phyloP scores from a whole-genome alignment of 495 filamentous ascomycete genomes.

The Entonaema liquescens region DNA sequence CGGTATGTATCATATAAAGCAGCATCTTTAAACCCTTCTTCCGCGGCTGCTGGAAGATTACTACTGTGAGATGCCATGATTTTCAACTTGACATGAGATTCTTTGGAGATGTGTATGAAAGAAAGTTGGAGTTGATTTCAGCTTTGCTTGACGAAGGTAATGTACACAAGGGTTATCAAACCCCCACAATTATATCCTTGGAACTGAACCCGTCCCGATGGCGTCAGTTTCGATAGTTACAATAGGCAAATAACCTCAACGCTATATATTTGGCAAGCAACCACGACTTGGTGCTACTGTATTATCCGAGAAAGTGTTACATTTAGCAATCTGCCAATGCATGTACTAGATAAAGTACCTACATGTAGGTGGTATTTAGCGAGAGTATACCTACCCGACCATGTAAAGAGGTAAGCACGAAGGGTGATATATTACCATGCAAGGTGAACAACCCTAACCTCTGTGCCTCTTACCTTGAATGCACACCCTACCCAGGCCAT shows the following conservation, averaged over 20 bases:
- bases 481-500: background rate
- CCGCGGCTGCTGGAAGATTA: constrained; percentile 42
- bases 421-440: background rate
- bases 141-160: background rate
- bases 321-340: background rate
- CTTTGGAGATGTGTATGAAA: background rate
- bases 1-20: constrained; percentile 67
- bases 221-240: constrained; percentile 24
- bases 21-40: constrained; percentile 65
- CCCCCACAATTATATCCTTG: constrained; percentile 14
- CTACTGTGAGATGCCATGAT: constrained; percentile 35
- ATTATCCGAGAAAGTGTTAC: constrained; percentile 1
- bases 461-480: background rate
- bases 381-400: no score
- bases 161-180: background rate
- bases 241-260: background rate
- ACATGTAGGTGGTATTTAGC: background rate
- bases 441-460: background rate
- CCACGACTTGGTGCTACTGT: constrained; percentile 1
- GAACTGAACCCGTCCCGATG: constrained; percentile 9
- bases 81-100: background rate
- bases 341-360: background rate
- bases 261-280: constrained; percentile 7
- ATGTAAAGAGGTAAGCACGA: background rate
- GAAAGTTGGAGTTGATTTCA: background rate